A percentile compares a stretch with the other conserved stretches of the same genome.
Conservation (phyloP, 176 grass and related monocot species). For the Elymus sibiricus region DNA sequence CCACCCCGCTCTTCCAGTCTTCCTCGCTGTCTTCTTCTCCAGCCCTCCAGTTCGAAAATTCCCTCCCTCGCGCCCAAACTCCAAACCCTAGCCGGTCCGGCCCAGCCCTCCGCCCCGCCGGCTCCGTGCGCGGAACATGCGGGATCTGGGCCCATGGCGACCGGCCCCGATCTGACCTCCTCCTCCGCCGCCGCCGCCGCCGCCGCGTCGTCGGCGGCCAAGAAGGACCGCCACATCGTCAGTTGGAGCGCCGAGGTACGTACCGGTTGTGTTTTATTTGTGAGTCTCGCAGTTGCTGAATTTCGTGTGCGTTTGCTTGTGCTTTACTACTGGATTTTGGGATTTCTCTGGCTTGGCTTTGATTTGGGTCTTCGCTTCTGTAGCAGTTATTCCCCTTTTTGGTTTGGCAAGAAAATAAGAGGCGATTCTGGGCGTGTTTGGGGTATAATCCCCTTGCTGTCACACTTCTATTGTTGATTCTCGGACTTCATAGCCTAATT, state of each 20-base stretch:
- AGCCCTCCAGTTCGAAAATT: slow-evolving; percentile 43
- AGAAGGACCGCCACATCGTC: slow-evolving; percentile 90
- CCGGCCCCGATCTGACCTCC: slow-evolving; percentile 53
- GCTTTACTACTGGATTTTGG: background rate
- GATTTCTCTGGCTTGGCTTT: slow-evolving; percentile 3
- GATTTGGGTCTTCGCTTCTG: background rate
- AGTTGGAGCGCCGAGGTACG: slow-evolving; percentile 76
- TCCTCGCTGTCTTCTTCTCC: background rate
- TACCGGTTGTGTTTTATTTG: background rate
- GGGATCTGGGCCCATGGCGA: slow-evolving; percentile 55
- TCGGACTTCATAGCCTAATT: background rate
- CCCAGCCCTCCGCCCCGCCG: background rate
- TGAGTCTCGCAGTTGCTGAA: background rate
- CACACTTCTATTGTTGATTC: background rate
- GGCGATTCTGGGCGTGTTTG: background rate
- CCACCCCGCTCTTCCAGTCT: background rate
- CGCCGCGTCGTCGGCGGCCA: slow-evolving; percentile 16
- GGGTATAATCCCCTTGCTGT: background rate
- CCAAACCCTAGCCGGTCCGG: slow-evolving; percentile 36
- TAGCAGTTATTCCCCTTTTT: background rate
- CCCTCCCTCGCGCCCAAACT: slow-evolving; percentile 32
- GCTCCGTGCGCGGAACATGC: slow-evolving; percentile 44
- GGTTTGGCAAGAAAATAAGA: background rate
- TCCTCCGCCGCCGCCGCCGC: slow-evolving; percentile 17
- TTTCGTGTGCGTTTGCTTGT: background rate